These are phyloP conservation scores for Chalciporus piperatus DNA, from an alignment of 768 basidiomycete species.

Conservation along the genomic window DNA sequence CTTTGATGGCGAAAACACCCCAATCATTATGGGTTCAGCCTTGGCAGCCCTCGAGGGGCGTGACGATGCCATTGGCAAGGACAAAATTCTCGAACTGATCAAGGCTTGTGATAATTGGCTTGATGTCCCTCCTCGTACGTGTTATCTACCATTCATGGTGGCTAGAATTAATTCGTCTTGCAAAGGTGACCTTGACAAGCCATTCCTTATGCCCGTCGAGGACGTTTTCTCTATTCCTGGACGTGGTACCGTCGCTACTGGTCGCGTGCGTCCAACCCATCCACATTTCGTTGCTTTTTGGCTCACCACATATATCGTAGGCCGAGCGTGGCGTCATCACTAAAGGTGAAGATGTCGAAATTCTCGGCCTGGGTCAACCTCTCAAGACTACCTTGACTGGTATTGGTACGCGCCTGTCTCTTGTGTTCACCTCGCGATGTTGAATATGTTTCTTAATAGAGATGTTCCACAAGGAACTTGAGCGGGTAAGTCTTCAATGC, in stretches of 20 bases:
- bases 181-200: slow-evolving; percentile 92
- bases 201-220: slow-evolving; percentile 95
- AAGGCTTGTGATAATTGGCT: slow-evolving; percentile 92
- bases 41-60: slow-evolving; percentile 90
- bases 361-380: slow-evolving; percentile 77
- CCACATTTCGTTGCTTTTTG: too few relatives aligned
- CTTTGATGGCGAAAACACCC: slow-evolving; percentile 95
- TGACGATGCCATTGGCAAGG: slow-evolving; percentile 72
- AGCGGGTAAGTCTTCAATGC: slow-evolving; percentile 55
- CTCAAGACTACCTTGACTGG: slow-evolving; percentile 95
- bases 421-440: not conserved
- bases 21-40: slow-evolving; percentile 98
- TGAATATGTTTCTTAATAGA: slow-evolving; percentile 45
- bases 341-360: slow-evolving; percentile 93
- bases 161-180: not conserved
- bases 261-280: slow-evolving; percentile 56
- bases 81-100: slow-evolving; percentile 80
- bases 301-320: slow-evolving; percentile 34
- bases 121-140: slow-evolving; percentile 85
- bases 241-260: slow-evolving; percentile 96
- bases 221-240: slow-evolving; percentile 98
- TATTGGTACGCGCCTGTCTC: slow-evolving; percentile 54
- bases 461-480: slow-evolving; percentile 99
- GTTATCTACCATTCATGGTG: not conserved
- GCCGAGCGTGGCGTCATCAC: slow-evolving; percentile 89